Evolutionary conservation across 1,284 basidiomycete species (phyloP), one percentile per base, ranked within the genome.

Genomic region (Lentinula novae-zelandiae): DNA sequence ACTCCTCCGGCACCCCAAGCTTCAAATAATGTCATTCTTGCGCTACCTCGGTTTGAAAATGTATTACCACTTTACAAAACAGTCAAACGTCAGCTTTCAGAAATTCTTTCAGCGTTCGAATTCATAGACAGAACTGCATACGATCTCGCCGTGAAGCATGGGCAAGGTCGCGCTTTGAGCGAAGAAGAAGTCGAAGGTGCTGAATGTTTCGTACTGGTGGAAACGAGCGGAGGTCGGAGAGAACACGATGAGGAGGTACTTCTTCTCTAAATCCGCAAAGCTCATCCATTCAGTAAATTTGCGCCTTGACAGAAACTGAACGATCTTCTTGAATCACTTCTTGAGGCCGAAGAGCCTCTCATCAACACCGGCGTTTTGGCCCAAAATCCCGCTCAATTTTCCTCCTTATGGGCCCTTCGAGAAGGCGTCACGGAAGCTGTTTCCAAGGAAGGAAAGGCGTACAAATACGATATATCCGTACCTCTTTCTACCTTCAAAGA

Each of bases 31-130:
- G 82, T 91, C 64, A 85, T 93, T 62, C 77, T 93, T 44, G 89
- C 89, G 3, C 77, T 92, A 7, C 89, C 90, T 7, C 82, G 80
- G 33, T 92, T 90, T 71, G 82, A 86, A 53, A 89, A 90, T 65
- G 82, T 92, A 5, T 80, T 86, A n/a, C 87, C 88, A 0, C 74
- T 90, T 10, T 90, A 82, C 72, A 81, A 83, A 71, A 85, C 76
- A 57, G 86, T 85, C 57, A 90, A 88, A 71, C 78, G 81, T 31
- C 86, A 94, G 67, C 80, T 98, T 6, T 95, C 93, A 5, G 97
- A 99, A 77, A 97, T 99, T 64, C 83, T 99, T 22, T 97, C 95
- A 1, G 97, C 97, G 0, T 99, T 99, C 72, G 97, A 99, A 74
- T 98, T 93, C 75, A 93, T 97, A 63, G 97, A 99, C 73, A 82